Evolutionary conservation across 805 yeast genomes (phyloP).

Genomic region (Ogataea zsoltii): DNA sequence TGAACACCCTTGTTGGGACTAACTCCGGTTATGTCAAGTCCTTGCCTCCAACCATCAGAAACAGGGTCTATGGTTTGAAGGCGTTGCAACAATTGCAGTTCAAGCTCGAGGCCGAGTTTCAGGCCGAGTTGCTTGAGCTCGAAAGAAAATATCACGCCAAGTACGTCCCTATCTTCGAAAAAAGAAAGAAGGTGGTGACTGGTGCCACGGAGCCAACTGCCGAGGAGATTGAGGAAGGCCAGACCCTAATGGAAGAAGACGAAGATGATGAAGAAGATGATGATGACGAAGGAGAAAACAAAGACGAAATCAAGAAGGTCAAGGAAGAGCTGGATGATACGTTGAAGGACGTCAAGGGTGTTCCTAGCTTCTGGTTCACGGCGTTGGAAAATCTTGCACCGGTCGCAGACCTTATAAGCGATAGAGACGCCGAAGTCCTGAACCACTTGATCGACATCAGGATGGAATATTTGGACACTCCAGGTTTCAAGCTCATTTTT

Average conservation of each 20-base stretch:
- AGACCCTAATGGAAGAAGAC: constrained; percentile 56
- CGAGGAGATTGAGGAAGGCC: constrained; percentile 79
- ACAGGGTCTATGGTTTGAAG: constrained; percentile 80
- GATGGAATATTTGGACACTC: constrained; percentile 75
- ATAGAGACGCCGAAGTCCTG: constrained; percentile 85
- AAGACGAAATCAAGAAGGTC: constrained; percentile 37
- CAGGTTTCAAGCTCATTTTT: constrained; percentile 87
- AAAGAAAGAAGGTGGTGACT: constrained; percentile 67
- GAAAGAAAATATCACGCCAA: constrained; percentile 75
- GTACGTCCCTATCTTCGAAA: constrained; percentile 74
- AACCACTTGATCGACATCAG: constrained; percentile 66
- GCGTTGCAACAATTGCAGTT: constrained; percentile 77
- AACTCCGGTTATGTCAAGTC: constrained; percentile 83
- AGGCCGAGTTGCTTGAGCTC: constrained; percentile 79
- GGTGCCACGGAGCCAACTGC: constrained; percentile 78
- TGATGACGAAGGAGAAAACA: constrained; percentile 45
- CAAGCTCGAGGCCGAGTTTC: constrained; percentile 87
- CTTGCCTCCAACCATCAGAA: constrained; percentile 70
- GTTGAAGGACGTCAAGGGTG: constrained; percentile 56
- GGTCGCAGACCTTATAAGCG: constrained; percentile 81
- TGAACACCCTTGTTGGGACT: constrained; percentile 80
- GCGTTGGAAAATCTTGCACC: constrained; percentile 85
- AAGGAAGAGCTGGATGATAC: constrained; percentile 19
- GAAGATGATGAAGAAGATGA: constrained; percentile 37
- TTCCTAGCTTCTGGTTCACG: constrained; percentile 96